Conservation (phyloP, 1,284 basidiomycete genomes). For the Golubevia sp. region DNA sequence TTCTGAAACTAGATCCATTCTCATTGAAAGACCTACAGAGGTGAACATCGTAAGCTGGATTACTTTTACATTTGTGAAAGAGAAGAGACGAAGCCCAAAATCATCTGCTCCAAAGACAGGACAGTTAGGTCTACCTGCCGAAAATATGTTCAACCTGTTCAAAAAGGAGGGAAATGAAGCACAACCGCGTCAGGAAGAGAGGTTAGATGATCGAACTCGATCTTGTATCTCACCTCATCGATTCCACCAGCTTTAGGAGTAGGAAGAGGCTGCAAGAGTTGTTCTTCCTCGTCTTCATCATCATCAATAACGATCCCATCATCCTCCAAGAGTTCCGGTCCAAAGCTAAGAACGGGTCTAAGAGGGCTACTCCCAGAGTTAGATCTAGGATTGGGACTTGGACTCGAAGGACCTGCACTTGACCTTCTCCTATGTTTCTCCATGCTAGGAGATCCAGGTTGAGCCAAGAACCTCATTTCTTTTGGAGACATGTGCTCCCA, state of each 20-base stretch:
- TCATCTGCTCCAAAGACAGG: too few relatives aligned
- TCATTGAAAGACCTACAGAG: too few relatives aligned
- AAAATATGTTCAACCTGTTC: too few relatives aligned
- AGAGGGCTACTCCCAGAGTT: slow-evolving; percentile 26
- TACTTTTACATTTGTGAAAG: too few relatives aligned
- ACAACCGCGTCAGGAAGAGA: too few relatives aligned
- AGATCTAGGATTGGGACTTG: slow-evolving; percentile 14
- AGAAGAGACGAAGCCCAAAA: too few relatives aligned
- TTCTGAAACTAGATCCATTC: too few relatives aligned
- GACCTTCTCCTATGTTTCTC: not conserved
- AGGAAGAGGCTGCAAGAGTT: slow-evolving; percentile 21
- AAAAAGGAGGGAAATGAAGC: too few relatives aligned
- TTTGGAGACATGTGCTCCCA: slow-evolving; percentile 57
- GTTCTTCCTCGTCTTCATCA: slow-evolving; percentile 12
- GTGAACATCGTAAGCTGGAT: too few relatives aligned
- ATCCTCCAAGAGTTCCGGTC: slow-evolving; percentile 20
- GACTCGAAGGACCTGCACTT: not conserved
- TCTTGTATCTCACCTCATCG: slow-evolving; percentile 28
- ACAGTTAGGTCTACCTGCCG: too few relatives aligned
- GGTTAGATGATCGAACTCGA: too few relatives aligned
- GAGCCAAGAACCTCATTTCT: slow-evolving; percentile 47
- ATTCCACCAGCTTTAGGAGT: slow-evolving; percentile 46
- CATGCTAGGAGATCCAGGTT: slow-evolving; percentile 11
- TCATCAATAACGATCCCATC: slow-evolving; percentile 30
- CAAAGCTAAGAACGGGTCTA: slow-evolving; percentile 35